A percentile compares a stretch with the other conserved stretches of the same genome.
Evolutionary conservation across 352 stramenopile species (phyloP).

Genomic region (Phytophthora agathidicida): DNA sequence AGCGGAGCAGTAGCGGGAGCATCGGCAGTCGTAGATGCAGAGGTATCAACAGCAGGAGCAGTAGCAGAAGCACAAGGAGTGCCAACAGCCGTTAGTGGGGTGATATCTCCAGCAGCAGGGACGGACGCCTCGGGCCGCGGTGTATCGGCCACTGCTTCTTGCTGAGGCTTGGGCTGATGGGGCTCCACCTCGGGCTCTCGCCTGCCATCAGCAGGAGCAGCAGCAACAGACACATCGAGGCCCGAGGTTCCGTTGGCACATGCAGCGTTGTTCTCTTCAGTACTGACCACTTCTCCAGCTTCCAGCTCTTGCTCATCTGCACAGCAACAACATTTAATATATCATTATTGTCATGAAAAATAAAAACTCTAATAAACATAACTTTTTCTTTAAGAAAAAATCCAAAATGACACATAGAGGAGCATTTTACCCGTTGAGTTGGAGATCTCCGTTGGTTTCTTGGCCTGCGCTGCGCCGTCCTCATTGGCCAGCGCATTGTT

Average conservation of each 20-base stretch:
- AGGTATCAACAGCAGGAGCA: conserved; percentile 5
- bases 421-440: conserved; percentile 62
- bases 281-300: conserved; percentile 69
- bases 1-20: conserved; percentile 13
- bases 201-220: conserved; percentile 22
- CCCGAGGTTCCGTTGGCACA: conserved; percentile 31
- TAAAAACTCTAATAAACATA: conserved; percentile 1
- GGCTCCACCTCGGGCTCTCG: conserved; percentile 24
- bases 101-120: conserved; percentile 26
- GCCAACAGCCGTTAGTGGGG: conserved; percentile 44
- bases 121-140: conserved; percentile 21
- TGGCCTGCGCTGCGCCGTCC: not conserved
- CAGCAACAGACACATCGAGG: conserved; percentile 27
- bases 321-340: not conserved
- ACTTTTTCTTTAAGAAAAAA: not conserved
- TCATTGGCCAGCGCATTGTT: conserved; percentile 21
- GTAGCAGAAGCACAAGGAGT: conserved; percentile 33
- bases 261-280: conserved; percentile 33
- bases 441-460: conserved; percentile 44
- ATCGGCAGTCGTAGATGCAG: conserved; percentile 2
- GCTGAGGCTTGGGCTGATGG: conserved; percentile 18
- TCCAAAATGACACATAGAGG: not conserved
- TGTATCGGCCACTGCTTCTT: conserved; percentile 19
- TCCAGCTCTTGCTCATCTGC: conserved; percentile 60
- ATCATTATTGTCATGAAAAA: not conserved